Conservation (phyloP, 768 basidiomycete species). For the Trametes gibbosa region DNA sequence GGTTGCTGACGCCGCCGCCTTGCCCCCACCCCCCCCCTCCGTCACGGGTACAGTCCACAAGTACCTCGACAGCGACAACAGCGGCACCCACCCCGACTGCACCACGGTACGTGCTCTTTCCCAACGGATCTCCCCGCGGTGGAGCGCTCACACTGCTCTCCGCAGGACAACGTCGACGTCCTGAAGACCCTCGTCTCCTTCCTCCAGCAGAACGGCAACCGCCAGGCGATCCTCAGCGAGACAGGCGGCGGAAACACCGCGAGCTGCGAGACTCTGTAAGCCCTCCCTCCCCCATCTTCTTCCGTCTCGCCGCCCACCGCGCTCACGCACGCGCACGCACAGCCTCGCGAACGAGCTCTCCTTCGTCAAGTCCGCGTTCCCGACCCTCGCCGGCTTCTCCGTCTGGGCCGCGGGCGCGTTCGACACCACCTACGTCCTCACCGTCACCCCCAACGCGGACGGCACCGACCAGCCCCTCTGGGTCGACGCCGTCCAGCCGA, state of each 20-base stretch:
- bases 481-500: slow-evolving; percentile 35
- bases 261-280: slow-evolving; percentile 36
- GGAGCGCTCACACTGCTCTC: not conserved
- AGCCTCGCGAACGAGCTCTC: slow-evolving; percentile 44
- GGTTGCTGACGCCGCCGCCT: not conserved
- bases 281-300: slow-evolving; percentile 16
- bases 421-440: slow-evolving; percentile 47
- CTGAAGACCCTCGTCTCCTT: slow-evolving; percentile 42
- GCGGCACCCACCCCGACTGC: slow-evolving; percentile 43
- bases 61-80: slow-evolving; percentile 46
- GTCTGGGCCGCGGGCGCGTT: slow-evolving; percentile 55
- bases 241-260: slow-evolving; percentile 44
- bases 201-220: slow-evolving; percentile 39
- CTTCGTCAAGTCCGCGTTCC: slow-evolving; percentile 43
- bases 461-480: slow-evolving; percentile 47
- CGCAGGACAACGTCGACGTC: slow-evolving; percentile 44
- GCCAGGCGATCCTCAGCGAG: slow-evolving; percentile 44
- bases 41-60: slow-evolving; percentile 37
- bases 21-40: too few relatives aligned
- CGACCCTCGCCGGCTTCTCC: slow-evolving; percentile 48
- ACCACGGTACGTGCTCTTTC: slow-evolving; percentile 32
- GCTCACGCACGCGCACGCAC: not conserved
- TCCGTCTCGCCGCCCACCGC: not conserved
- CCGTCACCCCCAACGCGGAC: slow-evolving; percentile 45
- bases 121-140: not conserved